Base-by-base conservation (phyloP, 106 monocot species). In the Alisma plantagoaquatica region DNA sequence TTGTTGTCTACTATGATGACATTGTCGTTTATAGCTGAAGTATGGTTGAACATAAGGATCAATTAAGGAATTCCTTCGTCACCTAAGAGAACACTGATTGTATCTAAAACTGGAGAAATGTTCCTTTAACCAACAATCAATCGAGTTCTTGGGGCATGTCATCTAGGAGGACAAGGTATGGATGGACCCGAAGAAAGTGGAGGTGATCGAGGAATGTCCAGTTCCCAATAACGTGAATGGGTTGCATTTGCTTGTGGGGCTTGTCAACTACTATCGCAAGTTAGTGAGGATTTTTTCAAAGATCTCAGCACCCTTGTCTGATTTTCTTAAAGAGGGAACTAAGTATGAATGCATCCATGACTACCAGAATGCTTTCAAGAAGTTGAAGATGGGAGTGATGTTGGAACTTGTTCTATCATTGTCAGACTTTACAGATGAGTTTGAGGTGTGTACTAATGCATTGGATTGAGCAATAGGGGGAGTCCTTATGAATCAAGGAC, bases 1-100 rank as follows among this genome's bases (percentile, higher is more conserved):
- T 38, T 38, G 35, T 14, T 6, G 14, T 38, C 14, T 38, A 38
- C 14, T n/a, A 33, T 6, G 46, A 66, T 56, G 56, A 56, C 33
- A 46, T 56, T 6, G 29, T 56, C 12, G 20, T 56, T 0, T 66
- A 56, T 3, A 54, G 31, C 3, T 1, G 27, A 0, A 45, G 44
- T 0, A 2, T 43, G 35, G 35, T 7, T 7, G 35, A 38, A 14
- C 35, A 38, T 38, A 38, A 38, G 35, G 6, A 38, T 38, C 35
- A 7, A 38, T 14, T 7, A 7, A 38, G 6, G 35, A 14, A 0
- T 19, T 63, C 0, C 28, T 54, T 15, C 1, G 22, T 0, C 4
- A 19, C 1, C 21, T 54, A 0, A n/a, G 31, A 0, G 2, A 54
- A 14, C 17, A 65, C 3, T 2, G 41, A 6, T 17, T 65, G 7